Percentiles rank a stretch among this genome's conserved stretches.
phyloP scores from a whole-genome alignment of 1,284 basidiomycete species.

The Apiotrichum siamense region DNA sequence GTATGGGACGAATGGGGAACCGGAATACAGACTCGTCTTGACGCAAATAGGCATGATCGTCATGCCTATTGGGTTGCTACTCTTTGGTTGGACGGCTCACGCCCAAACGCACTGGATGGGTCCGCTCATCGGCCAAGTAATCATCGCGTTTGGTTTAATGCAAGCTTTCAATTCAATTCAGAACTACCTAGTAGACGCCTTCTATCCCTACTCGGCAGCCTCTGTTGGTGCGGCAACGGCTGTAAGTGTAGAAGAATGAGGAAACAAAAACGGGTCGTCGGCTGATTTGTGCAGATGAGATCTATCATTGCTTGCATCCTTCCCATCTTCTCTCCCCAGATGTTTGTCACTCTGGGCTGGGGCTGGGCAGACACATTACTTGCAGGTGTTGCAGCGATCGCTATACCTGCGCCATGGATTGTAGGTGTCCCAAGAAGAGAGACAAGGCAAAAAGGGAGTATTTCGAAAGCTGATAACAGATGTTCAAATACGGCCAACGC shows the following conservation, averaged over 20 bases:
- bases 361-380: slow-evolving; percentile 48
- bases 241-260: slow-evolving; percentile 19
- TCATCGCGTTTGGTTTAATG: slow-evolving; percentile 42
- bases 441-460: too few relatives aligned
- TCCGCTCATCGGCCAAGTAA: slow-evolving; percentile 36
- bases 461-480: slow-evolving; percentile 15
- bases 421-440: slow-evolving; percentile 22
- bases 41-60: slow-evolving; percentile 50
- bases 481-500: slow-evolving; percentile 46
- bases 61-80: slow-evolving; percentile 47
- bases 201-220: slow-evolving; percentile 50
- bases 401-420: slow-evolving; percentile 46
- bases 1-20: slow-evolving; percentile 38
- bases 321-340: slow-evolving; percentile 46
- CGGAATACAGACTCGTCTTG: slow-evolving; percentile 47
- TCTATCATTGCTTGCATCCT: slow-evolving; percentile 46
- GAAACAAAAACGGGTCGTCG: too few relatives aligned
- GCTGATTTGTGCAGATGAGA: slow-evolving; percentile 24
- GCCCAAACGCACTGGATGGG: slow-evolving; percentile 45
- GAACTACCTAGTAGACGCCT: slow-evolving; percentile 49
- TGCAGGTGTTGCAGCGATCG: slow-evolving; percentile 43
- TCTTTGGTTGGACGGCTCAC: slow-evolving; percentile 46
- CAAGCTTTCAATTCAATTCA: slow-evolving; percentile 48
- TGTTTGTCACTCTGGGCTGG: slow-evolving; percentile 49
- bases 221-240: slow-evolving; percentile 46